phyloP scores from a whole-genome alignment of 2,329 filamentous ascomycete species.

The Ophiostoma novo-ulmi region DNA sequence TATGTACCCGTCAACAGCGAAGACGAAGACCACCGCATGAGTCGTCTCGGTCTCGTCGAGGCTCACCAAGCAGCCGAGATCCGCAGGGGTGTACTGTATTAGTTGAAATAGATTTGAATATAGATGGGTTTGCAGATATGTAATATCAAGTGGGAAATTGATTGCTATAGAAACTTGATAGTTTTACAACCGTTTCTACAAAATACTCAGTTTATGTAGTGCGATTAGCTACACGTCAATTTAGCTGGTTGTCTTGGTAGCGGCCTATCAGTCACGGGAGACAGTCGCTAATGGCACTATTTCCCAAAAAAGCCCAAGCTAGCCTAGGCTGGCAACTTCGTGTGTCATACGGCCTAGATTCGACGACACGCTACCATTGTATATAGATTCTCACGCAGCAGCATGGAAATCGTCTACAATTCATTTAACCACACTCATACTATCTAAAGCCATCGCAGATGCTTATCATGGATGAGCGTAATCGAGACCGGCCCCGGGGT shows the following conservation, averaged over 20 bases:
- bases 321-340: not conserved
- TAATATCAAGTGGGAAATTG: not conserved
- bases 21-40: not conserved
- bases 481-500: not conserved
- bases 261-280: not conserved
- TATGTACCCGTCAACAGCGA: not conserved
- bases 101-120: not conserved
- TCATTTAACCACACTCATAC: not conserved
- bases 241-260: not conserved
- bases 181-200: not conserved
- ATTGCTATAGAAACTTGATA: not conserved
- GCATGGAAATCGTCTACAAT: not conserved
- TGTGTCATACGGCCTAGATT: not conserved
- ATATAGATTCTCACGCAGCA: not conserved
- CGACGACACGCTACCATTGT: not conserved
- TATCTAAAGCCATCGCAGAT: not conserved
- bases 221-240: not conserved
- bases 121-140: not conserved
- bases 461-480: not conserved
- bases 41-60: conserved; percentile 3
- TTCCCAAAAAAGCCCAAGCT: not conserved
- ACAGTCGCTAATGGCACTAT: not conserved
- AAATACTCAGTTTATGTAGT: not conserved
- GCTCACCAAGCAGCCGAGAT: not conserved
- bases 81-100: not conserved